Evolutionary conservation across 2,329 filamentous ascomycete genomes (phyloP), one percentile per base, ranked within the genome.

Genomic region (Ilyonectria robusta): DNA sequence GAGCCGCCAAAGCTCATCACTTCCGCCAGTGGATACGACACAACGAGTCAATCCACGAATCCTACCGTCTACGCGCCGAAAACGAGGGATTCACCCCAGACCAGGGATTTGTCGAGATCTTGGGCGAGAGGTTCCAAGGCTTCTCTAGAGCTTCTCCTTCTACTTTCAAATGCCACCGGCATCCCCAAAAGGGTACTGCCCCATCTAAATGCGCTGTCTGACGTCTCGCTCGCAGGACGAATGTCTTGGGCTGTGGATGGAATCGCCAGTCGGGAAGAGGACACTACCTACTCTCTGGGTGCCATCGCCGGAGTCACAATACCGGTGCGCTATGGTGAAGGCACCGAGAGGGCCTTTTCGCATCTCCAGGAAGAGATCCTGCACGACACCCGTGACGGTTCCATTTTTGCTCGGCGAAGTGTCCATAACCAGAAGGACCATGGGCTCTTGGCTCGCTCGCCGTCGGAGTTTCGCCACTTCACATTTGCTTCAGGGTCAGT

Each of bases 391-490:
- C 37, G 17, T 13, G 58, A 60, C 29, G 58, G 58, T 2, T 60
- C 58, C 1, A 51, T 60, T 21, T 60, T 60, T 19, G 58, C 47
- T 2, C 53, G 58, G 58, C 48, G 48, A 6, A 53, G 58, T 9
- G 19, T 26, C 4, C 2, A 44, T 4, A 35, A 40, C 17, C 42
- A 37, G 8, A 33, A 51, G 5, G 3, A 46, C 5, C 26, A n/a
- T 19, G 58, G 58, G 1, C 15, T 53, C 3, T 19, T 60, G 9
- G 46, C 58, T 10, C 35, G 10, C 2, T 57, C 51, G 4, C 57
- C 57, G 10, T 48, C 56, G 3, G 56, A 59, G 33, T 54, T 54
- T 54, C 31, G 51, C 9, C 51, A 54, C 40, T 57, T 44, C 11
- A 15, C 40, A 23, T 19, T 26, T 26, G 23, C 23, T 26, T 26